phyloP scores from a whole-genome alignment of 2,329 filamentous ascomycete genomes.

The Clonostachys byssicola region DNA sequence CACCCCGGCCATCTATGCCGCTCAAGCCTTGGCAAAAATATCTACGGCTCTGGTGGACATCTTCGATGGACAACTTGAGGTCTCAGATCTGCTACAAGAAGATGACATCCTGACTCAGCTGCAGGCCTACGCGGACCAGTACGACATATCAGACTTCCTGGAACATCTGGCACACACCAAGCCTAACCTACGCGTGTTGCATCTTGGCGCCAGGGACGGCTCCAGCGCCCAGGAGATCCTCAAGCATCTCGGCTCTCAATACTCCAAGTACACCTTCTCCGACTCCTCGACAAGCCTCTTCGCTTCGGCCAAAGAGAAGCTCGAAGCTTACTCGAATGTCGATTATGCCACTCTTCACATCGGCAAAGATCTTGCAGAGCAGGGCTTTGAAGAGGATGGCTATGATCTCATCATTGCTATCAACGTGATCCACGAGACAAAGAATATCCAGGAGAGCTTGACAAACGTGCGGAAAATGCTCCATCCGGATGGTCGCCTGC shows the following conservation, averaged over 20 bases:
- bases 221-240: constrained; percentile 25
- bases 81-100: constrained; percentile 20
- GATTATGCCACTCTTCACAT: constrained; percentile 12
- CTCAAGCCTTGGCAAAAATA: constrained; percentile 1
- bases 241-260: constrained; percentile 8
- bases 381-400: constrained; percentile 19
- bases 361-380: constrained; percentile 12
- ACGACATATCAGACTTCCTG: constrained; percentile 10
- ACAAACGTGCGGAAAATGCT: constrained; percentile 24
- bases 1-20: neutral
- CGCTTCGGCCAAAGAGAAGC: constrained; percentile 15
- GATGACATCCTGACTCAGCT: constrained; percentile 20
- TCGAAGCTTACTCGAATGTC: constrained; percentile 9
- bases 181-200: constrained; percentile 25
- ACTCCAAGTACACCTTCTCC: constrained; percentile 20
- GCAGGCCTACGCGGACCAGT: constrained; percentile 14
- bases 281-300: constrained; percentile 21
- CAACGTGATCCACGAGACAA: constrained; percentile 29
- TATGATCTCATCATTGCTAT: constrained; percentile 32
- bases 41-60: constrained; percentile 8
- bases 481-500: constrained; percentile 19
- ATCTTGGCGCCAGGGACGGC: constrained; percentile 34
- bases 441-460: constrained; percentile 14
- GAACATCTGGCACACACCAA: constrained; percentile 14
- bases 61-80: constrained; percentile 13